These are phyloP conservation scores for Rutstroemia sp. DNA, from an alignment of 2,329 filamentous ascomycete genomes.

Conservation along the genomic window DNA sequence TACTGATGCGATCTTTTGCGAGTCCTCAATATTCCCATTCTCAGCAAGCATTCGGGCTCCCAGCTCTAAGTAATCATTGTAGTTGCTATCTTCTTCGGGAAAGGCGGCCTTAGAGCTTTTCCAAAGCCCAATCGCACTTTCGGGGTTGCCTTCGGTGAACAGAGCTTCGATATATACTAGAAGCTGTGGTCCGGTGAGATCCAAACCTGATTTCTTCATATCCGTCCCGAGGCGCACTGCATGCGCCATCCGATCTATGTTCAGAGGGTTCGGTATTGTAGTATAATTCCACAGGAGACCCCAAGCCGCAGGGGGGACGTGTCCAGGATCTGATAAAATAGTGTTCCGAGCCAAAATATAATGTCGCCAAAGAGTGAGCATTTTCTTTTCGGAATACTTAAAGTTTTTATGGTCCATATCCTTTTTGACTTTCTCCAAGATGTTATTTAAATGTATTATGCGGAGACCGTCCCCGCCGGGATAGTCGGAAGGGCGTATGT, in stretches of 20 bases:
- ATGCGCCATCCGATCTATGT: slow-evolving; percentile 52
- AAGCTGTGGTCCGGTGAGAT: slow-evolving; percentile 49
- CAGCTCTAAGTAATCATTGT: slow-evolving; percentile 52
- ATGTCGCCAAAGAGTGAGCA: slow-evolving; percentile 34
- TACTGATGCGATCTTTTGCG: slow-evolving; percentile 46
- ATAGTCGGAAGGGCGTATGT: not conserved
- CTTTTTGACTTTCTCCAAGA: not conserved
- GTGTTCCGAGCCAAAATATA: slow-evolving; percentile 42
- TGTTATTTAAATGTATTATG: not conserved
- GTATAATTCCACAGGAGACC: slow-evolving; percentile 58
- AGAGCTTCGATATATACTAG: slow-evolving; percentile 62
- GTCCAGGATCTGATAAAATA: slow-evolving; percentile 39
- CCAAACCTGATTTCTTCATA: slow-evolving; percentile 51
- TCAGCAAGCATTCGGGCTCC: slow-evolving; percentile 59
- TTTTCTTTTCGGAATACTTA: not conserved
- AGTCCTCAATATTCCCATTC: slow-evolving; percentile 49
- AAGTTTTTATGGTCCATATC: not conserved
- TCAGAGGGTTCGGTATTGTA: slow-evolving; percentile 37
- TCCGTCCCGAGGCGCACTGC: slow-evolving; percentile 57
- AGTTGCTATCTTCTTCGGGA: slow-evolving; percentile 18
- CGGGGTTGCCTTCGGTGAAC: slow-evolving; percentile 52
- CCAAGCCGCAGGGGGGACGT: slow-evolving; percentile 55
- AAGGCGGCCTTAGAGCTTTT: slow-evolving; percentile 29
- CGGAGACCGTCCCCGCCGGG: not conserved
- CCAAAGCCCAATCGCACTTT: slow-evolving; percentile 30